These are phyloP conservation scores for Furcasterigmium furcatum DNA, from an alignment of 2,329 filamentous ascomycete species.

Conservation along the genomic window DNA sequence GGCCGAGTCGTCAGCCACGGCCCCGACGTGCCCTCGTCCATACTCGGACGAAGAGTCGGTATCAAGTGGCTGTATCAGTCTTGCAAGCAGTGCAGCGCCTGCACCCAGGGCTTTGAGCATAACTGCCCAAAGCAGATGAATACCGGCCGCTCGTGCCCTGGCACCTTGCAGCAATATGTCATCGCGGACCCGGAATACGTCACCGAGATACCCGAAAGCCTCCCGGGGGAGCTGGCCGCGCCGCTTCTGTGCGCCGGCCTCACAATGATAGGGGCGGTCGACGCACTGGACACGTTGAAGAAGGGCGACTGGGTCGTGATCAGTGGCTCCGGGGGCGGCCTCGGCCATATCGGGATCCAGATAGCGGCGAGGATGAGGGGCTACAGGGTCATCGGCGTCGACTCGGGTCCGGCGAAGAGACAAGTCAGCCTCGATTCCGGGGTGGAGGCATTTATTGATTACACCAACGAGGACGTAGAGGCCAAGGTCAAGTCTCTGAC, in stretches of 20 bases:
- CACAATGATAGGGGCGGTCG: conserved; percentile 25
- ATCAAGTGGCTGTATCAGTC: conserved; percentile 42
- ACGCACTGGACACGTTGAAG: conserved; percentile 5
- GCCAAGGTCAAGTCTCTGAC: conserved; percentile 18
- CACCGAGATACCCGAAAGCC: conserved; percentile 16
- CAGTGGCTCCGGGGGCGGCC: conserved; percentile 24
- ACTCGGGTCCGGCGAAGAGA: conserved; percentile 17
- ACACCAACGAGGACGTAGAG: conserved; percentile 13
- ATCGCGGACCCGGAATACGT: conserved; percentile 23
- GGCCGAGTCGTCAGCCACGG: conserved; percentile 26
- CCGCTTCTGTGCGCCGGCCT: conserved; percentile 27
- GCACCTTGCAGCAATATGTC: conserved; percentile 25
- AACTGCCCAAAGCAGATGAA: conserved; percentile 38
- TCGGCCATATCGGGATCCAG: conserved; percentile 28
- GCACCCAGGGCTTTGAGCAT: conserved; percentile 28
- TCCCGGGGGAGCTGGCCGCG: conserved; percentile 17
- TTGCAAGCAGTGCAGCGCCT: conserved; percentile 31
- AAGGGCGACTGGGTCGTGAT: conserved; percentile 24
- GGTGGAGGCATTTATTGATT: conserved; percentile 24
- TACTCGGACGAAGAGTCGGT: conserved; percentile 33
- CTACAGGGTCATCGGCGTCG: conserved; percentile 21
- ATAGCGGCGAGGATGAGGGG: conserved; percentile 17
- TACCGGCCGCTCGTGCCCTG: conserved; percentile 31
- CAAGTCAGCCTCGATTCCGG: conserved; percentile 16
- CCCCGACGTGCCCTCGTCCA: conserved; percentile 11